Percentiles rank a stretch among this genome's conserved stretches.
These are phyloP conservation scores for Russula vinacea DNA, from an alignment of 768 basidiomycete species.

Conservation along the genomic window DNA sequence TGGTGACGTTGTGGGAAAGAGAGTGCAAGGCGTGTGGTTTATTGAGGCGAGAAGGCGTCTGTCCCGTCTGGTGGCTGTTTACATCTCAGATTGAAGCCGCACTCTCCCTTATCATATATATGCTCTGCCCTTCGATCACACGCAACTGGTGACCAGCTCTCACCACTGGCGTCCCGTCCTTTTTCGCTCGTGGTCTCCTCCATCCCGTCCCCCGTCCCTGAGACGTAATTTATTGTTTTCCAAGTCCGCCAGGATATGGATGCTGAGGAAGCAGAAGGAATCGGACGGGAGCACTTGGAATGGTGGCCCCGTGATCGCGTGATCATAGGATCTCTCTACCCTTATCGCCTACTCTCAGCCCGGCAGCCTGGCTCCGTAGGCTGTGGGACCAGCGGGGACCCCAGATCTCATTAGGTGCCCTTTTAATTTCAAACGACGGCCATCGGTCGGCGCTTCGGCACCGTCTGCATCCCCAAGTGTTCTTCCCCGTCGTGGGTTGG, in stretches of 20 bases:
- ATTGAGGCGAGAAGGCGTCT: constrained; percentile 5
- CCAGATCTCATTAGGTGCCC: constrained; percentile 14
- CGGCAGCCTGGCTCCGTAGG: constrained; percentile 17
- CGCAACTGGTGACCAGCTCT: constrained; percentile 17
- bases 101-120: constrained; percentile 19
- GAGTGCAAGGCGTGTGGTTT: constrained; percentile 5
- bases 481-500: neutral
- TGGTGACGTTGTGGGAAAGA: constrained; percentile 19
- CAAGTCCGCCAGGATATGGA: constrained; percentile 10
- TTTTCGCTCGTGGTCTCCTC: constrained; percentile 6
- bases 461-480: neutral
- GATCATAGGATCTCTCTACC: constrained; percentile 22
- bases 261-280: neutral
- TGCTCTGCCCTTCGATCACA: constrained; percentile 8
- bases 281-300: constrained; percentile 12
- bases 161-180: constrained; percentile 14
- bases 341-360: constrained; percentile 20
- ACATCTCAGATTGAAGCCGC: constrained; percentile 27
- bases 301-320: constrained; percentile 26
- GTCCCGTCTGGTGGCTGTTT: neutral
- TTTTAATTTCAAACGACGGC: neutral
- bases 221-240: constrained; percentile 20
- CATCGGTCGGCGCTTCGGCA: constrained; percentile 15
- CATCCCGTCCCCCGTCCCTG: constrained; percentile 16
- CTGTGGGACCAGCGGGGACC: constrained; percentile 8